Conservation (phyloP, 176 grass and related monocot genomes). For the Rhynchospora pubera region DNA sequence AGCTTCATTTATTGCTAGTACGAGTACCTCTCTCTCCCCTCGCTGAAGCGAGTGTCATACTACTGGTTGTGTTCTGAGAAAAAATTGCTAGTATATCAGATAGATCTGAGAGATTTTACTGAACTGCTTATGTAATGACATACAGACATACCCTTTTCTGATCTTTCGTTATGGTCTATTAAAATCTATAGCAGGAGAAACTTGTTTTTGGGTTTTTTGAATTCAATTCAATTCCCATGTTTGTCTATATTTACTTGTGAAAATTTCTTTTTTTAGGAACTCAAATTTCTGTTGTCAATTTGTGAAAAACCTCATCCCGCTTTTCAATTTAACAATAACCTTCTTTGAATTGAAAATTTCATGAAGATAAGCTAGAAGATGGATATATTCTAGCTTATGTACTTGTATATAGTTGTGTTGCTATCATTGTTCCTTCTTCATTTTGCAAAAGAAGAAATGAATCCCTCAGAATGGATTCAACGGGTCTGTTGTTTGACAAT, state of each 20-base stretch:
- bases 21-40: background rate
- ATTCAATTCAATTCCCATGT: background rate
- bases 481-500: background rate
- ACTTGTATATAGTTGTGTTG: background rate
- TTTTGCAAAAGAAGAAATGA: background rate
- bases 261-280: background rate
- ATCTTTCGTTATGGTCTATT: background rate
- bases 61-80: background rate
- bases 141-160: background rate
- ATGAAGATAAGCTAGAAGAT: background rate
- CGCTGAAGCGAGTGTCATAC: background rate
- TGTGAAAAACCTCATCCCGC: background rate
- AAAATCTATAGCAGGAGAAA: no score
- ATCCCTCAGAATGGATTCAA: background rate
- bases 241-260: background rate
- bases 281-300: constrained; percentile 11
- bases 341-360: background rate
- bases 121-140: background rate
- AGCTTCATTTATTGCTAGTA: background rate
- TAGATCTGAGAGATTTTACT: background rate
- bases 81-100: background rate
- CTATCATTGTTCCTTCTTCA: background rate
- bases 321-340: background rate
- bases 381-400: background rate
- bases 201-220: no score